Conservation (phyloP, 768 basidiomycete genomes). For the Hericium rajendrae region DNA sequence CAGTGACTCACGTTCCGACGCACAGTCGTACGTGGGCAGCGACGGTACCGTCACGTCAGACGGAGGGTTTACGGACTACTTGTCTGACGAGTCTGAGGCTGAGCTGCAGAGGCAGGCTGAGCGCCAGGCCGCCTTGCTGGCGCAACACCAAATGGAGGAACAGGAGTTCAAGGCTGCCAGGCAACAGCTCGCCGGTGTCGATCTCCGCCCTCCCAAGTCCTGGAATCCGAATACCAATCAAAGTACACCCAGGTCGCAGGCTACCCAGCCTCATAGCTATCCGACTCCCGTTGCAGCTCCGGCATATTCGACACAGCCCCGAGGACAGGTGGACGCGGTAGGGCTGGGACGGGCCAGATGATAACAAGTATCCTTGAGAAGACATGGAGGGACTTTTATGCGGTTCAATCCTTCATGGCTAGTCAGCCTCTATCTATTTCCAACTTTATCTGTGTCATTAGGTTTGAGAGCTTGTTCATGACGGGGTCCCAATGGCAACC, state of each 20-base stretch:
- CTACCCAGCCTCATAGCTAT: slow-evolving; percentile 1
- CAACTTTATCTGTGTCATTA: neutral
- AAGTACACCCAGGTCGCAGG: slow-evolving; percentile 10
- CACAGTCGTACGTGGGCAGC: slow-evolving; percentile 34
- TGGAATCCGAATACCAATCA: slow-evolving; percentile 41
- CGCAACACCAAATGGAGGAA: slow-evolving; percentile 76
- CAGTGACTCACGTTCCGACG: slow-evolving; percentile 43
- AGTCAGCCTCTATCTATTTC: slow-evolving; percentile 1
- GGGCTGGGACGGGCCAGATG: slow-evolving; percentile 12
- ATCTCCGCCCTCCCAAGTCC: slow-evolving; percentile 64
- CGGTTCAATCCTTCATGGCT: neutral
- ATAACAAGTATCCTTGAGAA: neutral
- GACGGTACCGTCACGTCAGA: slow-evolving; percentile 78
- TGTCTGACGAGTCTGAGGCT: slow-evolving; percentile 89
- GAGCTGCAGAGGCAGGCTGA: slow-evolving; percentile 84
- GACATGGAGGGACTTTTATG: neutral
- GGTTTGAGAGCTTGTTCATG: neutral
- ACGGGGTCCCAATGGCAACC: too few species aligned
- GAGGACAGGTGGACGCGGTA: slow-evolving; percentile 15
- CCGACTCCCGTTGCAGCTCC: slow-evolving; percentile 3
- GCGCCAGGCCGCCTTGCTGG: slow-evolving; percentile 62
- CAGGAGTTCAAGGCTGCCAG: slow-evolving; percentile 74
- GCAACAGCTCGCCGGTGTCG: slow-evolving; percentile 66
- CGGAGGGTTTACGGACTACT: slow-evolving; percentile 82
- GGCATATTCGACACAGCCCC: slow-evolving; percentile 7